phyloP scores from a whole-genome alignment of 2,329 filamentous ascomycete genomes.

The Aschersonia sp. region DNA sequence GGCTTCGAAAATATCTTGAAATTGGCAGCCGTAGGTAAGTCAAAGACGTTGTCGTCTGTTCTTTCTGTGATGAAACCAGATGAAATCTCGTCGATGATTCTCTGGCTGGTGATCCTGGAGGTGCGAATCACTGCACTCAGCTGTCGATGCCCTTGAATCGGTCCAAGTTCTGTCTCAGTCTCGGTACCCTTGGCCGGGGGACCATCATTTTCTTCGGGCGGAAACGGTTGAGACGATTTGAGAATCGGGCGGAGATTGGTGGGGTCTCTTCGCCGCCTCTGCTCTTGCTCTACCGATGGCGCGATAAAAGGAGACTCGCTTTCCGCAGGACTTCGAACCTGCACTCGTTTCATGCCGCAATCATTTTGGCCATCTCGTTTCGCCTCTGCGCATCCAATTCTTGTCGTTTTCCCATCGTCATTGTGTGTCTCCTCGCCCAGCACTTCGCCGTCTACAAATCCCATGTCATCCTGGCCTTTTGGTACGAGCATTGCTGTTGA shows the following conservation, averaged over 20 bases:
- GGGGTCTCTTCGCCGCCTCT: conserved; percentile 17
- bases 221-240: conserved; percentile 8
- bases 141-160: conserved; percentile 10
- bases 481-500: too few relatives aligned
- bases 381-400: background rate
- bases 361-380: background rate
- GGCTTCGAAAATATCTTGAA: background rate
- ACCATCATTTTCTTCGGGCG: conserved; percentile 4
- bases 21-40: conserved; percentile 2
- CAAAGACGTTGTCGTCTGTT: background rate
- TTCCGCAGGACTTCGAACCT: conserved; percentile 5
- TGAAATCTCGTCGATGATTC: conserved; percentile 14
- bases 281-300: conserved; percentile 21
- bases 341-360: conserved; percentile 1
- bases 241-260: conserved; percentile 19
- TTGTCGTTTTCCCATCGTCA: background rate
- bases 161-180: conserved; percentile 6
- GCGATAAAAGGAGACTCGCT: conserved; percentile 10
- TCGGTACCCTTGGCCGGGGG: conserved; percentile 1
- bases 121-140: conserved; percentile 4
- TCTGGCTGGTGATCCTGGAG: conserved; percentile 4
- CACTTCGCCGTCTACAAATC: too few relatives aligned
- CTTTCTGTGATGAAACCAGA: conserved; percentile 8
- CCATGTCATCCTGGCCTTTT: too few relatives aligned
- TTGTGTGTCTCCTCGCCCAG: too few relatives aligned